Base-by-base conservation (phyloP, 352 stramenopile species). In the Pythium aquatile region DNA sequence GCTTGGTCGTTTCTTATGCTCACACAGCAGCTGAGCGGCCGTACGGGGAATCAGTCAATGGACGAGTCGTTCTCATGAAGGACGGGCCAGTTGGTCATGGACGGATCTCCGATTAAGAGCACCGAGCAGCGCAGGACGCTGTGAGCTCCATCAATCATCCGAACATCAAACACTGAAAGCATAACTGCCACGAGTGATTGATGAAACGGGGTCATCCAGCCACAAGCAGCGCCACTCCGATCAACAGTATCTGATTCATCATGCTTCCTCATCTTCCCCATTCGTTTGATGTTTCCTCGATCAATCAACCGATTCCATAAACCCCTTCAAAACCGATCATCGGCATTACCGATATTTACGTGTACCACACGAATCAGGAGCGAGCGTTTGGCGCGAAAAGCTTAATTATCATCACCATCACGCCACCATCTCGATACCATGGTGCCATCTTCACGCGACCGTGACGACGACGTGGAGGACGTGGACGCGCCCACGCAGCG, bases 361-460 rank as follows among this genome's bases (percentile, higher is more conserved):
- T 58, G 30, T 8, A 29, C 33, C 52, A 58, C 52, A 47, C 24
- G 14, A 57, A 26, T 17, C 4, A 7, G 5, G 47, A 54, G 49
- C 17, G 49, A 55, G 20, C 10, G 20, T 53, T 55, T 55, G 49
- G 49, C 49, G 49, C 49, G 49, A 47, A 44, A 47, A 47, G 39
- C 39, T 47, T 16, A n/a, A n/a, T n/a, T n/a, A 20, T n/a, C 5
- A 9, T 35, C 5, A 35, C 20, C 1, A 35, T 9, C 32, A 35
- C 5, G 5, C 8, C 32, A 9, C 5, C 32, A 9, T 9, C 2
- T 24, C 20, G 54, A 32, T 13, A 48, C 35, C 28, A 70, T 70
- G 64, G 63, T 57, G 48, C 51, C 63, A 24, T 57, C 63, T 24
- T 55, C 64, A 20, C 55, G 62, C 47, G 35, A 69, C 35, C 40